These are phyloP conservation scores for Gaeumannomyces sp. DNA, from an alignment of 2,329 filamentous ascomycete genomes.

Conservation along the genomic window DNA sequence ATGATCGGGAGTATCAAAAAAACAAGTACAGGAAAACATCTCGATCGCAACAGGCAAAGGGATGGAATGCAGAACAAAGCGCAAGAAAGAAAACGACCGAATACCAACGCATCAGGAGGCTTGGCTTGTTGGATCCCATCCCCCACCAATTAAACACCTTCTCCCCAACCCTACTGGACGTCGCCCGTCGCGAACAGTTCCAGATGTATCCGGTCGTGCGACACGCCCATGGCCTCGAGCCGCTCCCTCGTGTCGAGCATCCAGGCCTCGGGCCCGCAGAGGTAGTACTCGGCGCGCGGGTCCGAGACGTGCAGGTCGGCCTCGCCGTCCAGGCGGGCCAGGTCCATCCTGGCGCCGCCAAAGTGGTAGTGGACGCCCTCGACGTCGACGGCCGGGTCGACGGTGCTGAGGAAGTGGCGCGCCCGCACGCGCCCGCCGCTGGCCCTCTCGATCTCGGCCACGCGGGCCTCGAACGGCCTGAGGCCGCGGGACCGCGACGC, in stretches of 20 bases:
- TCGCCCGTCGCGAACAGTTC: constrained; percentile 62
- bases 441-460: constrained; percentile 35
- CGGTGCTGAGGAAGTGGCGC: constrained; percentile 52
- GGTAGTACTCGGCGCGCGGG: constrained; percentile 55
- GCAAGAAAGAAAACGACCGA: background rate
- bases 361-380: constrained; percentile 53
- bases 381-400: constrained; percentile 28
- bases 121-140: too few relatives aligned
- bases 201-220: constrained; percentile 52
- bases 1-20: background rate
- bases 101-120: background rate
- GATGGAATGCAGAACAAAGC: too few relatives aligned
- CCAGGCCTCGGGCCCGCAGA: constrained; percentile 66
- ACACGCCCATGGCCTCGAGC: constrained; percentile 51
- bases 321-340: constrained; percentile 48
- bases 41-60: background rate
- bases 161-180: constrained; percentile 15
- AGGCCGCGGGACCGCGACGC: constrained; percentile 43
- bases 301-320: constrained; percentile 50
- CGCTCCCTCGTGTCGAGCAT: constrained; percentile 55
- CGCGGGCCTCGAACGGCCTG: constrained; percentile 49
- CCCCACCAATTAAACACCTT: background rate
- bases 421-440: constrained; percentile 38
- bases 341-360: constrained; percentile 46
- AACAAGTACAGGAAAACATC: background rate